Evolutionary conservation across 192 early-diverging fungal genomes (phyloP), one percentile per base, ranked within the genome.

Genomic region (Podila horticola): DNA sequence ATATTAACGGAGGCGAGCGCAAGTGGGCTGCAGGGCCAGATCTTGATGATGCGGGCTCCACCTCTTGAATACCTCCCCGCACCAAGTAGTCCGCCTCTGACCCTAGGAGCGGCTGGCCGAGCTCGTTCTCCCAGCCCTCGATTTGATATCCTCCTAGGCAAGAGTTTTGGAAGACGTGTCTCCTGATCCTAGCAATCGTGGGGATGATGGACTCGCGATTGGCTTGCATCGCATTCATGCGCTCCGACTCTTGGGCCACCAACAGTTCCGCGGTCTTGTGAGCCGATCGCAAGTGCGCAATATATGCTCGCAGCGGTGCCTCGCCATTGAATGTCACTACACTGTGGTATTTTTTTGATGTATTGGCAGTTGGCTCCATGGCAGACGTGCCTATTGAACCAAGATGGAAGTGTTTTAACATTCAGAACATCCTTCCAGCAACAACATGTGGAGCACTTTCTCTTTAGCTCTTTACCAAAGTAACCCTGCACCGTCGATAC

Each of bases 91-190:
- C 76, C 2, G 76, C 76, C 55, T 79, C 76, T 8, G 69, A 55
- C 4, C 76, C 76, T 30, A 79, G 61, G 2, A 79, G 52, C 1
- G 76, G 67, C 20, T 33, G 49, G 34, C 76, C 76, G 13, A 58
- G 50, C 6, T 67, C 76, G 57, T 79, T 65, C 22, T 79, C 76
- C 76, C 76, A 79, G 22, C 76, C 76, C 22, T 79, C 76, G 10
- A 79, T 68, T 31, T 17, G 29, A 33, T 59, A 60, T 7, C 76
- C 76, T 12, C 41, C 61, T 0, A 79, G 33, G 26, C 70, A 59
- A 7, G 65, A 79, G 19, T 79, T 68, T 31, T 79, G 76, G 30
- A 79, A 79, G 17, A 68, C 70, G 28, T 72, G 76, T 48, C 76
- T 61, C 26, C 76, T 65, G 52, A 72, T 79, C n/a, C 62, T 67